phyloP scores from a whole-genome alignment of 805 yeast genomes.

The Kodamaea jinghongensis region DNA sequence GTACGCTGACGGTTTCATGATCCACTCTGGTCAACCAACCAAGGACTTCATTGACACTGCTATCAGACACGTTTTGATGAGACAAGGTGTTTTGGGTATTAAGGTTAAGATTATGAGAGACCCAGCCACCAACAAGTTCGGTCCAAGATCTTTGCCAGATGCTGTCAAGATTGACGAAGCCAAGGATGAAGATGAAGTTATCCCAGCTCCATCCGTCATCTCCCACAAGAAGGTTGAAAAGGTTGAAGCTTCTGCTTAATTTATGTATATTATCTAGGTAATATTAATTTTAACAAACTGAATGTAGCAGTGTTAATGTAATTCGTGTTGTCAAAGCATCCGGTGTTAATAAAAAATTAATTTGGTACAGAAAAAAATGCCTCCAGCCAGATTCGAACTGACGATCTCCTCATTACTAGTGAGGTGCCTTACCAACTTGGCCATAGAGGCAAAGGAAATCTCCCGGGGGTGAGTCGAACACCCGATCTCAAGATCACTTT shows the following conservation, averaged over 20 bases:
- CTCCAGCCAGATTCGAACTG: slow-evolving; percentile 32
- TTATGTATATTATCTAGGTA: slow-evolving; percentile 7
- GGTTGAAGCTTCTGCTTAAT: slow-evolving; percentile 32
- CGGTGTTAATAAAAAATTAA: no score
- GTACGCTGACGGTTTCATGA: slow-evolving; percentile 99
- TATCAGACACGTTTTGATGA: slow-evolving; percentile 98
- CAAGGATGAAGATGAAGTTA: slow-evolving; percentile 81
- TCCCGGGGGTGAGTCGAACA: slow-evolving; percentile 52
- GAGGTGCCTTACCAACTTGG: slow-evolving; percentile 37
- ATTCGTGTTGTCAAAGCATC: background rate
- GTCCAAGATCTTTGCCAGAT: slow-evolving; percentile 94
- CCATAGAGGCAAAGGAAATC: slow-evolving; percentile 28
- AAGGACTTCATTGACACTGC: slow-evolving; percentile 97
- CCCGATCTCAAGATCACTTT: slow-evolving; percentile 48
- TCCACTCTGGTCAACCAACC: slow-evolving; percentile 99
- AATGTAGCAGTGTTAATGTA: background rate
- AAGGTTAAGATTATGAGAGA: slow-evolving; percentile 99
- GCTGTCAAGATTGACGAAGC: slow-evolving; percentile 90
- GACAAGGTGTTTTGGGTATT: slow-evolving; percentile 99
- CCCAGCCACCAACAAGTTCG: slow-evolving; percentile 81
- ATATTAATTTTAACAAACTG: slow-evolving; percentile 6
- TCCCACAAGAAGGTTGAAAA: slow-evolving; percentile 51
- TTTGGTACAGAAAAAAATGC: slow-evolving; percentile 15
- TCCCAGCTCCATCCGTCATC: slow-evolving; percentile 79
- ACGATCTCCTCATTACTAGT: slow-evolving; percentile 37